Evolutionary conservation across 345 rosid species (phyloP).

Genomic region (Camelina hispida): DNA sequence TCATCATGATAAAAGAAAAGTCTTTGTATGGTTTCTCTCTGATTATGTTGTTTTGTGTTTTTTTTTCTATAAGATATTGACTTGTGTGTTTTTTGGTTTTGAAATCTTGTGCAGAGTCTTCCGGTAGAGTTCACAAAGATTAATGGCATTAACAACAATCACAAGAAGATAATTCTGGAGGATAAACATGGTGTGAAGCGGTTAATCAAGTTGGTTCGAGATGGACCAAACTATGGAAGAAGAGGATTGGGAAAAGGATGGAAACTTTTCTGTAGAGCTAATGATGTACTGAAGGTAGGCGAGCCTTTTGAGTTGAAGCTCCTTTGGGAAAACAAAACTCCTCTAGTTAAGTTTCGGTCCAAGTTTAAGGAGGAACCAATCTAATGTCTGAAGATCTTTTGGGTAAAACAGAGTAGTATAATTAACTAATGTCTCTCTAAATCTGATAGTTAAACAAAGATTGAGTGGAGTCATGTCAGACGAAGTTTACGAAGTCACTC

Average conservation of each 20-base stretch:
- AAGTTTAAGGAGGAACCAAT: constrained; percentile 25
- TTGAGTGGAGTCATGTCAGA: not conserved
- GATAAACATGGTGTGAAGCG: constrained; percentile 27
- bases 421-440: not conserved
- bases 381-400: constrained; percentile 7
- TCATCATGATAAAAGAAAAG: not conserved
- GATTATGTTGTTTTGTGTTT: not conserved
- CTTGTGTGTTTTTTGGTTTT: not conserved
- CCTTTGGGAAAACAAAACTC: constrained; percentile 21
- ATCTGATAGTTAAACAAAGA: not conserved
- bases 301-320: constrained; percentile 31
- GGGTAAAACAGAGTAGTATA: constrained; percentile 1
- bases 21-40: not conserved
- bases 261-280: constrained; percentile 29
- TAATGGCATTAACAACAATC: constrained; percentile 11
- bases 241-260: constrained; percentile 39
- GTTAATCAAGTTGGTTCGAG: not conserved
- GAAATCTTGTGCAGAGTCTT: constrained; percentile 27
- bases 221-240: constrained; percentile 23
- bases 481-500: constrained; percentile 7
- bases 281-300: constrained; percentile 5
- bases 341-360: constrained; percentile 29
- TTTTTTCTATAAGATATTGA: not conserved
- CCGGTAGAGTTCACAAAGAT: not conserved
- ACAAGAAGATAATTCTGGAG: constrained; percentile 11